Base-by-base conservation (phyloP, 345 rosid genomes). In the Reutealis trisperma region DNA sequence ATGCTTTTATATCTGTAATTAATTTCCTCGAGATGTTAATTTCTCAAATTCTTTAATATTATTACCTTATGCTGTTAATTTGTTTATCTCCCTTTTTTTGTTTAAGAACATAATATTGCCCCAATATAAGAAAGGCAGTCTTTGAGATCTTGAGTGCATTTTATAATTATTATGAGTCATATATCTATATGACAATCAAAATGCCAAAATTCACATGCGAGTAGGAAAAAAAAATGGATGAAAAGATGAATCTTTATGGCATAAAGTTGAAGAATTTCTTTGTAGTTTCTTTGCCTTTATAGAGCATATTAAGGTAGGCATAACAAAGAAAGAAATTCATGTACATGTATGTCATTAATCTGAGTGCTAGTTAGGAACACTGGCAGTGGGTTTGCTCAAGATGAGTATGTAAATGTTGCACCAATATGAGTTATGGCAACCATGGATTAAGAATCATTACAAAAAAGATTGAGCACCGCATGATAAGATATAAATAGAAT, bases 1-100 rank as follows among this genome's bases (percentile, higher is more conserved):
- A 19, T 71, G 63, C 74, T 71, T 47, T 71, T 34, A 32, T 71
- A 70, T 55, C 74, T 21, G 55, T 37, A 37, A 37, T 37, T 37
- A 37, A 37, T 37, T 57, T 71, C 60, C 24, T 54, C 21, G 27
- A 55, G 13, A 71, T 71, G 49, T 71, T 55, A 16, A 47, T 47
- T 47, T 52, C 21, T 19, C 41, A 37, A 37, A 37, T 37, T 37
- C 41, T 37, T 5, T 6, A 37, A 37, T 37, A 37, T 37, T 37
- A 37, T 37, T 37, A 5, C 41, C 5, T 37, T 37, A 37, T 37
- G 41, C 41, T 37, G 41, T 37, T 37, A 37, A 37, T 37, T 37
- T 70, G 73, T 8, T 32, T 6, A 47, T 45, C 34, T 44, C 25
- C 27, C 21, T 41, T 45, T 9, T 37, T 41, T 65, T 37, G 30